Conservation (phyloP, 257 asterid genomes). For the Solanum medicagineum region DNA sequence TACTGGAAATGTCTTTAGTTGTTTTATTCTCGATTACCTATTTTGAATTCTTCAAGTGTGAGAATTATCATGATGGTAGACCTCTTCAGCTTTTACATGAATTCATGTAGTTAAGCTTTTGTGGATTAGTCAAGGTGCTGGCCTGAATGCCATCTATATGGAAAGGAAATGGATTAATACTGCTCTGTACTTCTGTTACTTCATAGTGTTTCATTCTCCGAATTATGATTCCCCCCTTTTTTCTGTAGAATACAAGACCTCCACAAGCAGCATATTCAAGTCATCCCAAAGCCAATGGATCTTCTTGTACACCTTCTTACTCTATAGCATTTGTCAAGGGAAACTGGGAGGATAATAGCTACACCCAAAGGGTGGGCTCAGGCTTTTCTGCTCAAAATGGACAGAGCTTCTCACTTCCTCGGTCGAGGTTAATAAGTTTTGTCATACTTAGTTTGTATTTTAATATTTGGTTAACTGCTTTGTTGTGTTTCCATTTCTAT, state of each 20-base stretch:
- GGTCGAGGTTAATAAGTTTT: conserved; percentile 14
- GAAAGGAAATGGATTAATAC: neutral
- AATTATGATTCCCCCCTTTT: neutral
- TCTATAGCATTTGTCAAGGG: neutral
- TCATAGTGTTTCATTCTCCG: neutral
- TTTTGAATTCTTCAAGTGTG: neutral
- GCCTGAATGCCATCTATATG: neutral
- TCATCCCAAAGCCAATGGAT: conserved; percentile 5
- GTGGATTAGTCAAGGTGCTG: neutral
- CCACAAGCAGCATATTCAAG: conserved; percentile 1
- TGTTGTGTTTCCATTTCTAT: neutral
- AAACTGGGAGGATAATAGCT: conserved; percentile 7
- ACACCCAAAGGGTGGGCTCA: neutral
- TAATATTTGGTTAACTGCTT: neutral
- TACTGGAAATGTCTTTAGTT: neutral
- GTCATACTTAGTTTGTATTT: neutral
- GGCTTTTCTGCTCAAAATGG: conserved; percentile 5
- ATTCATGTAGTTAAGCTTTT: neutral
- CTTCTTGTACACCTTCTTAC: conserved; percentile 1
- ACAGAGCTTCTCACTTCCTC: conserved; percentile 18
- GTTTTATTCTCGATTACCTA: neutral
- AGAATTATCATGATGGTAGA: neutral
- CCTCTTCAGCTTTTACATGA: neutral
- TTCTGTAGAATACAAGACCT: conserved; percentile 12
- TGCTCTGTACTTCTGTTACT: neutral